Evolutionary conservation across 768 basidiomycete species (phyloP).

Genomic region (Tricholoma terreum): DNA sequence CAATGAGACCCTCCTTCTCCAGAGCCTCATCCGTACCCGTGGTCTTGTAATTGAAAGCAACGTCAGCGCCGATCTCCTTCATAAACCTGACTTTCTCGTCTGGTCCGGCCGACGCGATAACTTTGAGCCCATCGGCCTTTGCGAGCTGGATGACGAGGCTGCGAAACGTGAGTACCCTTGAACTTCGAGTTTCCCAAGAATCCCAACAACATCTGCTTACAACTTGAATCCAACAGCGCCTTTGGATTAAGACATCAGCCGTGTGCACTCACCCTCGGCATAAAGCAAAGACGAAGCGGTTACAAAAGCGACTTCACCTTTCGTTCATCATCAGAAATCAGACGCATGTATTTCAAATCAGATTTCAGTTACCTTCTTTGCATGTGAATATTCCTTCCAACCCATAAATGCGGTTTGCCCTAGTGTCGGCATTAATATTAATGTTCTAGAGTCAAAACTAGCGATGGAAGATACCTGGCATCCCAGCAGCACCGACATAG

Average conservation of each 20-base stretch:
- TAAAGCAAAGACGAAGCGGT: conserved; percentile 15
- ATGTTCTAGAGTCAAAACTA: neutral
- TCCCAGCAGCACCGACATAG: conserved; percentile 54
- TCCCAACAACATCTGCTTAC: conserved; percentile 29
- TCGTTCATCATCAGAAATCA: too few species aligned
- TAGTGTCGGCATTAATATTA: conserved; percentile 2
- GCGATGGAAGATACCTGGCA: conserved; percentile 41
- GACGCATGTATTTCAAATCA: too few species aligned
- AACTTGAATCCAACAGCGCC: conserved; percentile 60
- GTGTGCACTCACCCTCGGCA: neutral
- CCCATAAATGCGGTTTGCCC: conserved; percentile 38
- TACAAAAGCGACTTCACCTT: conserved; percentile 43
- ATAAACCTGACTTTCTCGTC: conserved; percentile 40
- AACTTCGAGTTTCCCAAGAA: too few species aligned
- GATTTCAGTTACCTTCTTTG: conserved; percentile 30
- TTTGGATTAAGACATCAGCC: conserved; percentile 10
- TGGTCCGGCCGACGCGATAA: conserved; percentile 39
- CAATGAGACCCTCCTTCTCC: conserved; percentile 33
- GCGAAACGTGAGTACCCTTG: neutral
- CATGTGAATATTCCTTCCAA: conserved; percentile 39
- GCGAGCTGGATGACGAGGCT: conserved; percentile 17
- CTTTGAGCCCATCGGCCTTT: conserved; percentile 37
- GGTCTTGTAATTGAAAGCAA: conserved; percentile 32
- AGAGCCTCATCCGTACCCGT: conserved; percentile 25
- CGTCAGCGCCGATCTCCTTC: conserved; percentile 31